These are phyloP conservation scores for Amaranthus cruentus DNA, from an alignment of 148 eudicot species.

Conservation along the genomic window DNA sequence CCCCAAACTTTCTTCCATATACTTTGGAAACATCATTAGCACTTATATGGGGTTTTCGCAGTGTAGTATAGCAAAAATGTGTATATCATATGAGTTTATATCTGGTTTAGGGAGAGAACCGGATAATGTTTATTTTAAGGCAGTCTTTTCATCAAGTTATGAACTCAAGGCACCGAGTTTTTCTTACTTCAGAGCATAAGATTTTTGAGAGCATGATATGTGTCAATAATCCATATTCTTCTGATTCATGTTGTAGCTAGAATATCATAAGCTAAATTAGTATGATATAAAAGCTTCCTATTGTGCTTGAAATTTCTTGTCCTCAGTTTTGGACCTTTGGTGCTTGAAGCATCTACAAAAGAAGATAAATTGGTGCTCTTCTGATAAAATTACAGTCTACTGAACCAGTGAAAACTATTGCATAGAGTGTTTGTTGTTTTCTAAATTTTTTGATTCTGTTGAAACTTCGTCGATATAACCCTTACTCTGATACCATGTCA, in stretches of 20 bases:
- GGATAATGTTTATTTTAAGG: not conserved
- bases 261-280: no score
- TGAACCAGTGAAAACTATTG: not conserved
- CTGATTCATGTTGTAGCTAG: no score
- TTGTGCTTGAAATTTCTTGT: no score
- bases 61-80: not conserved
- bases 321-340: not conserved
- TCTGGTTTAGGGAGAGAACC: not conserved
- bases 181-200: not conserved
- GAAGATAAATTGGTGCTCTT: not conserved
- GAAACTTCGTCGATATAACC: not conserved
- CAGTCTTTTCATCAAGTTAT: not conserved
- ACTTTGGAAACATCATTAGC: not conserved
- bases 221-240: no score
- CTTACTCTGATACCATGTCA: not conserved
- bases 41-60: not conserved
- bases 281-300: no score
- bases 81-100: not conserved
- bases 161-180: not conserved
- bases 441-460: not conserved
- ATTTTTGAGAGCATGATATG: not conserved
- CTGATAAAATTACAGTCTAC: not conserved
- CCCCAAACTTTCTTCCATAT: not conserved
- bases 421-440: not conserved
- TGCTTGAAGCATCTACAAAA: not conserved